Evolutionary conservation across 1,284 basidiomycete species (phyloP), one percentile per base, ranked within the genome.

Genomic region (Tilletia walkeri): DNA sequence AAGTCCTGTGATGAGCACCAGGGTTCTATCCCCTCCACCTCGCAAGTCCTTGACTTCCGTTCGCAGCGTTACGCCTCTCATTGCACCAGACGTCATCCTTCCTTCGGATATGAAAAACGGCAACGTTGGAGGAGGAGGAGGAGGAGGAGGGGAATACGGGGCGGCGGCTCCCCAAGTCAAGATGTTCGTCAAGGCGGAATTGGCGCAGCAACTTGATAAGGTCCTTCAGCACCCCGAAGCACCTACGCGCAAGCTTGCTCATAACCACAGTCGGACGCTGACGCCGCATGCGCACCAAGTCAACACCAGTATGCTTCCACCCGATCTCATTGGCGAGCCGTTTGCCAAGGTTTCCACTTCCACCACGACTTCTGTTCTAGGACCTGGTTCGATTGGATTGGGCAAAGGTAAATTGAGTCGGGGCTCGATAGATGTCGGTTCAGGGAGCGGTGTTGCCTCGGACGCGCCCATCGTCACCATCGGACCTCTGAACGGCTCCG

Each of bases 221-320:
- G 50, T 53, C 50, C 50, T 53, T 24, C 50, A 53, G 50, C 50
- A 53, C 20, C 50, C 50, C 18, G 50, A 53, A 18, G 50, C 50
- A 53, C 50, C 50, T 10, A 53, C 50, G 50, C 50, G 50, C 50
- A 53, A 53, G 50, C 16, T 53, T 10, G 50, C 50, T 6, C 50
- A 53, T 24, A 53, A 53, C 20, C 50, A 53, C 4, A 53, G 50
- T 24, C 50, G 50, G 18, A 53, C 50, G 16, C 16, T 53, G 18
- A 53, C 50, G 50, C 50, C 50, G 20, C 50, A 53, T 24, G 16
- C 10, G 50, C 7, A 12, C 16, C 18, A 18, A 24, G 20, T 53
- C 16, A 18, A 9, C 16, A 18, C 50, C 12, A 24, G 50, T 24
- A 24, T 53, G 50, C 16, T 24, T n/a, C 50, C 50, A 18, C 50